A percentile compares a stretch with the other conserved stretches of the same genome.
phyloP scores from a whole-genome alignment of 2,329 filamentous ascomycete species.

The Allantophomopsis cytisporea region DNA sequence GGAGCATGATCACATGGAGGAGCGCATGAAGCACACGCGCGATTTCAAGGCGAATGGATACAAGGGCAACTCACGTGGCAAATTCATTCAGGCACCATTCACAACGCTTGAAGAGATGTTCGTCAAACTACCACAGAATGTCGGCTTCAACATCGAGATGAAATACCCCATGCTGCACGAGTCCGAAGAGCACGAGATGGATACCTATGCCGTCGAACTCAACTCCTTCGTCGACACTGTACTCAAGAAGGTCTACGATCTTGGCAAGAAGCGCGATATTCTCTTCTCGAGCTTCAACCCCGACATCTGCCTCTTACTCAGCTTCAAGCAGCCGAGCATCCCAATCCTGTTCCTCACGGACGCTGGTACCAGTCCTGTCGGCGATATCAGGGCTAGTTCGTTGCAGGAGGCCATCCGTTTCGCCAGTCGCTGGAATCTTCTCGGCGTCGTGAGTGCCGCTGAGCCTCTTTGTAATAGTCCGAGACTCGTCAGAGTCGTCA shows the following conservation, averaged over 20 bases:
- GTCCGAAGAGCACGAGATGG: conserved; percentile 91
- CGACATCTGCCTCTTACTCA: conserved; percentile 85
- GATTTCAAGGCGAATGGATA: conserved; percentile 92
- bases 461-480: conserved; percentile 84
- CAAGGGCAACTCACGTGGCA: conserved; percentile 88
- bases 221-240: conserved; percentile 96
- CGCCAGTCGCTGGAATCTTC: conserved; percentile 83
- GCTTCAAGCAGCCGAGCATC: conserved; percentile 94
- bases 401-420: conserved; percentile 94
- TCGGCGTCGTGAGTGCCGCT: conserved; percentile 82
- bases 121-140: conserved; percentile 62
- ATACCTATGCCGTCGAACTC: conserved; percentile 87
- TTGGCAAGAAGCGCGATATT: conserved; percentile 72
- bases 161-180: conserved; percentile 99
- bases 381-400: conserved; percentile 80
- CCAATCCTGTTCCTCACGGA: conserved; percentile 92
- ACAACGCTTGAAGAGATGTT: conserved; percentile 93
- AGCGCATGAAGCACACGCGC: conserved; percentile 93
- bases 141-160: conserved; percentile 98
- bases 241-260: conserved; percentile 76
- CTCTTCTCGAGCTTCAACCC: conserved; percentile 98
- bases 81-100: conserved; percentile 92
- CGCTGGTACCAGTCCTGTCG: conserved; percentile 66
- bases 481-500: conserved; percentile 79
- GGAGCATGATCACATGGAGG: conserved; percentile 29